Conservation (phyloP, 805 yeast genomes). For the Schizosaccharomyces cryophilus region DNA sequence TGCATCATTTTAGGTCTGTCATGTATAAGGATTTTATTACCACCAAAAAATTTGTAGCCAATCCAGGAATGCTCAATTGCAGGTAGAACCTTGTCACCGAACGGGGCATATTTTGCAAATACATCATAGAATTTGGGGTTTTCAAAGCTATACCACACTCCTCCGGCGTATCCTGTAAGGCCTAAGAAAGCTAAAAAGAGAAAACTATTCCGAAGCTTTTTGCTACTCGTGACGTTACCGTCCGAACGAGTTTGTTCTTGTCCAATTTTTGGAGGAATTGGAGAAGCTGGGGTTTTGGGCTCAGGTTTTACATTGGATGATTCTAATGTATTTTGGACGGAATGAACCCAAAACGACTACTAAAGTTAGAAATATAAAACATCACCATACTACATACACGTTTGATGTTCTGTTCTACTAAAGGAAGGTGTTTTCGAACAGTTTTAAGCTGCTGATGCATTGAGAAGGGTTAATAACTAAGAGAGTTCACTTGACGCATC, state of each 20-base stretch:
- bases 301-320: neutral
- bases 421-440: neutral
- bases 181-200: neutral
- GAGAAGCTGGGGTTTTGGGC: no score
- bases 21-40: neutral
- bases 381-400: neutral
- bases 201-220: neutral
- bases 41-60: neutral
- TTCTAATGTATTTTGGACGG: neutral
- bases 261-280: no score
- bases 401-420: neutral
- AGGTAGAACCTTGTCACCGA: conserved; percentile 21
- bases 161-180: conserved; percentile 23
- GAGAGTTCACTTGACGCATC: no score
- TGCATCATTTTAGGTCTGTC: neutral
- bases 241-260: no score
- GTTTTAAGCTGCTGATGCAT: neutral
- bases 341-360: neutral
- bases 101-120: conserved; percentile 40
- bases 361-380: neutral
- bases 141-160: conserved; percentile 31
- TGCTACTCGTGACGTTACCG: no score
- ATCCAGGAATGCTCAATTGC: neutral
- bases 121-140: conserved; percentile 36
- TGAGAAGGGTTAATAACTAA: neutral